Evolutionary conservation across 1,284 basidiomycete species (phyloP).

Genomic region (Rhodotorula sp.): DNA sequence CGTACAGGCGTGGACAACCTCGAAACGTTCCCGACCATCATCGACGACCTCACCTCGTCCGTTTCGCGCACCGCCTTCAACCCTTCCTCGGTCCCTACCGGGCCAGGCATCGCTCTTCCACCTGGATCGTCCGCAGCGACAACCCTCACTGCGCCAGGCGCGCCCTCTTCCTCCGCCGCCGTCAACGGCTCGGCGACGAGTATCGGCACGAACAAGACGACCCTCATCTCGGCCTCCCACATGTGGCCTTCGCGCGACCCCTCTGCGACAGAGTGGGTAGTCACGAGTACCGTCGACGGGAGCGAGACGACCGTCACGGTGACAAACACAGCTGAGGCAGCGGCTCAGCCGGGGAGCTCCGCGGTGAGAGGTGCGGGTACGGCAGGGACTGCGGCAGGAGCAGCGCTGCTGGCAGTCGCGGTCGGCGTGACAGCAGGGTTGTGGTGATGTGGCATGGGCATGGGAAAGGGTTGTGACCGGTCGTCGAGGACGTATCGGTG

Average conservation of each 20-base stretch:
- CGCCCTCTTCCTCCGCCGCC: neutral
- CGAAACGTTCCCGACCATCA: conserved; percentile 29
- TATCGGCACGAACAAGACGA: neutral
- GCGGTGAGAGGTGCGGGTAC: too few relatives aligned
- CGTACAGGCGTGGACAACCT: conserved; percentile 11
- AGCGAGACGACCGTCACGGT: conserved; percentile 22
- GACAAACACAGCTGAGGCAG: conserved; percentile 3
- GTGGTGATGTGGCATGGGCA: too few relatives aligned
- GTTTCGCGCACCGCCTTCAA: conserved; percentile 8
- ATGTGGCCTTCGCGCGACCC: neutral
- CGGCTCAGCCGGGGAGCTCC: neutral
- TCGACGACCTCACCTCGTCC: neutral
- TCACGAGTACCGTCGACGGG: conserved; percentile 8
- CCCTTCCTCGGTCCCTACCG: neutral
- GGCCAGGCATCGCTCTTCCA: conserved; percentile 17
- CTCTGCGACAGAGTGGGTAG: neutral
- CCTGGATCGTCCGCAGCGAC: neutral
- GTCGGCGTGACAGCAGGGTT: too few relatives aligned
- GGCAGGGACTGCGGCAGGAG: too few relatives aligned
- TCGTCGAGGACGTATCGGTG: too few relatives aligned
- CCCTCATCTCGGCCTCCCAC: conserved; percentile 21
- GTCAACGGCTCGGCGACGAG: neutral
- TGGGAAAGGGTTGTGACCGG: too few relatives aligned
- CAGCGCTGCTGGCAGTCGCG: too few relatives aligned
- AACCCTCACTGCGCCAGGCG: neutral